Evolutionary conservation across 2,329 filamentous ascomycete species (phyloP).

Genomic region (Fusarium subglutinans): DNA sequence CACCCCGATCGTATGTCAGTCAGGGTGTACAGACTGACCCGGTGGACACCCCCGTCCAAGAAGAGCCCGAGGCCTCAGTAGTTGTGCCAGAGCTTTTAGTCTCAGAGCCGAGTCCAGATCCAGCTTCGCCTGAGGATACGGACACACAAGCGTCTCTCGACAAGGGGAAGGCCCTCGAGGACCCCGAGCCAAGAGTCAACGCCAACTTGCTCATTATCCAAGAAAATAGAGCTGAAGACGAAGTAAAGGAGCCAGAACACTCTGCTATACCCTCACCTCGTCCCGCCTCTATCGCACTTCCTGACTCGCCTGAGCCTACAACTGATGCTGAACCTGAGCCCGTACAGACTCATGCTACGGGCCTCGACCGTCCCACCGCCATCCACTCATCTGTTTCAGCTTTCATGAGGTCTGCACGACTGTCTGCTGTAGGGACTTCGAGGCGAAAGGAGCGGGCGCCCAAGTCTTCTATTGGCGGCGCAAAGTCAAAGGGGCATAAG

Average conservation of each 20-base stretch:
- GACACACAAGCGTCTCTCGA: not conserved
- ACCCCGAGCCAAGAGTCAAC: not conserved
- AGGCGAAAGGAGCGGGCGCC: not conserved
- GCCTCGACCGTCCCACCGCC: no score
- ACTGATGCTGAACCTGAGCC: not conserved
- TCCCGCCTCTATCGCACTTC: not conserved
- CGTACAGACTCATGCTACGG: not conserved
- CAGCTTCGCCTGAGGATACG: not conserved
- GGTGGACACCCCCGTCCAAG: not conserved
- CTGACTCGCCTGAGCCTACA: not conserved
- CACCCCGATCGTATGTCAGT: not conserved
- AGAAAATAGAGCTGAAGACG: not conserved
- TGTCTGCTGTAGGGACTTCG: not conserved
- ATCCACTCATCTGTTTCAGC: not conserved
- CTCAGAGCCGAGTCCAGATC: not conserved
- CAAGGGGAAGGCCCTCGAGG: not conserved
- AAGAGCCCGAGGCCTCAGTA: not conserved
- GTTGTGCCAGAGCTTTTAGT: not conserved
- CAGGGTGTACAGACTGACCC: conserved; percentile 2
- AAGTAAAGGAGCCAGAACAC: not conserved
- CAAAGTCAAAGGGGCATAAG: not conserved
- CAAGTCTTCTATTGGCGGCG: not conserved
- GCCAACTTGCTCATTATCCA: not conserved
- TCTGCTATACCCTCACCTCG: not conserved
- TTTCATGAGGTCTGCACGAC: not conserved